Conservation (phyloP, 73 alveolate genomes). For the Diophrys appendiculata region DNA sequence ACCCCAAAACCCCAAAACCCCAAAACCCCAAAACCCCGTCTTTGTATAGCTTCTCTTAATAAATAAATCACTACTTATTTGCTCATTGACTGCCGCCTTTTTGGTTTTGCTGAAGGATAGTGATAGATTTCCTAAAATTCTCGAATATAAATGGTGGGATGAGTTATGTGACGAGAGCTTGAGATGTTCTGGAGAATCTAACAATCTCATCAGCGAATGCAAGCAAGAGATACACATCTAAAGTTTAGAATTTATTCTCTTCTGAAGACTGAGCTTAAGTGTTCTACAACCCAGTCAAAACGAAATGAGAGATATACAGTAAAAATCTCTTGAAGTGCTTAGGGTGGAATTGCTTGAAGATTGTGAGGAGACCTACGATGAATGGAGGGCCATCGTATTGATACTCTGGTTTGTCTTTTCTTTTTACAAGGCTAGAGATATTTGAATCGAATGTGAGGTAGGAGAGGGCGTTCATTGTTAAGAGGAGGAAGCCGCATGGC, state of each 20-base stretch:
- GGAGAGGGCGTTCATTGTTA: slow-evolving; percentile 44
- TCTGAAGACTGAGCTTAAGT: background rate
- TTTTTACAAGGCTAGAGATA: slow-evolving; percentile 31
- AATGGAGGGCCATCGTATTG: slow-evolving; percentile 62
- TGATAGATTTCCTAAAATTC: slow-evolving; percentile 8
- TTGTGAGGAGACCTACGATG: slow-evolving; percentile 51
- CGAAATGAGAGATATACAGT: slow-evolving; percentile 32
- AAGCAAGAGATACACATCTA: slow-evolving; percentile 7
- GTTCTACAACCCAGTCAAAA: slow-evolving; percentile 6
- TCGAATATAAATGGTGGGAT: slow-evolving; percentile 14
- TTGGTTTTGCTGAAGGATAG: background rate
- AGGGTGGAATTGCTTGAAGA: slow-evolving; percentile 58
- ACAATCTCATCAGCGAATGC: slow-evolving; percentile 11
- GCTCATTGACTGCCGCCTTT: background rate
- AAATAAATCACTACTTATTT: no score
- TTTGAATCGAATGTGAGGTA: slow-evolving; percentile 35
- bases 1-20: slow-evolving; percentile 20
- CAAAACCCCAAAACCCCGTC: slow-evolving; percentile 21
- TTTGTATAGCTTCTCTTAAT: background rate
- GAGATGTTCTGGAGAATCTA: slow-evolving; percentile 1
- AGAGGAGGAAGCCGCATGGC: slow-evolving; percentile 41
- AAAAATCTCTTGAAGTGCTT: slow-evolving; percentile 49
- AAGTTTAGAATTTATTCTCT: background rate
- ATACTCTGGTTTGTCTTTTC: slow-evolving; percentile 32
- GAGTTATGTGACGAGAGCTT: background rate